Evolutionary conservation across 495 filamentous ascomycete genomes (phyloP), one percentile per base, ranked within the genome.

Genomic region (Polyplosphaeria fusca): DNA sequence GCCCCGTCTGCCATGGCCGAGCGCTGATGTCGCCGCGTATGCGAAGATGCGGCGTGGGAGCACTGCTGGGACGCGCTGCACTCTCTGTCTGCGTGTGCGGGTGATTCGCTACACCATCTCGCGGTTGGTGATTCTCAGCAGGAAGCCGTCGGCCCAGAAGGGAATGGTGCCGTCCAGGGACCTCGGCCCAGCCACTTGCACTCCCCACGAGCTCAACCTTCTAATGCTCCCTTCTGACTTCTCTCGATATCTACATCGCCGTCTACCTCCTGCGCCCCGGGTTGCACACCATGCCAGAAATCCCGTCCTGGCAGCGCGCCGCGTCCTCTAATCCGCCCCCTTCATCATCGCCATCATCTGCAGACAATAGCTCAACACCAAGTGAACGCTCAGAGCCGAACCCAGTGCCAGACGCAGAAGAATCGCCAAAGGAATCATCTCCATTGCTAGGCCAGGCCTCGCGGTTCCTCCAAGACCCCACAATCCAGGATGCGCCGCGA

Each of bases 401-500:
- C 28, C n/a, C 18, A 20, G 32, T 18, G 4, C 14, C 38, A 26
- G 42, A 43, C 7, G 30, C 18, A 19, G 63, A 63, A n/a, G 47
- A 47, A n/a, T 9, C 51, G 0, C 41, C 20, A 16, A 44, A 44
- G 11, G 49, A 63, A 37, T 39, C 28, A 39, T 18, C 39, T 42
- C 11, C 86, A 11, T 66, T 92, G 30, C 37, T 62, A 16, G 81
- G 88, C 16, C 82, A 89, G 66, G 89, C 89, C 18, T 73, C 78
- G 28, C 83, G 77, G 52, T 96, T 96, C 66, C 80, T 97, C n/a
- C 73, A 87, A 38, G 86, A 91, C 51, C 83, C 87, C 5, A 78
- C 77, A n/a, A 87, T 95, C 41, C 79, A 81, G 26, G 74, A 85
- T 66, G 82, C 86, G 9, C 75, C 86, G 1, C 76, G 77, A 40